Conservation (phyloP, 2,329 filamentous ascomycete genomes). For the Cytospora paraplurivora region DNA sequence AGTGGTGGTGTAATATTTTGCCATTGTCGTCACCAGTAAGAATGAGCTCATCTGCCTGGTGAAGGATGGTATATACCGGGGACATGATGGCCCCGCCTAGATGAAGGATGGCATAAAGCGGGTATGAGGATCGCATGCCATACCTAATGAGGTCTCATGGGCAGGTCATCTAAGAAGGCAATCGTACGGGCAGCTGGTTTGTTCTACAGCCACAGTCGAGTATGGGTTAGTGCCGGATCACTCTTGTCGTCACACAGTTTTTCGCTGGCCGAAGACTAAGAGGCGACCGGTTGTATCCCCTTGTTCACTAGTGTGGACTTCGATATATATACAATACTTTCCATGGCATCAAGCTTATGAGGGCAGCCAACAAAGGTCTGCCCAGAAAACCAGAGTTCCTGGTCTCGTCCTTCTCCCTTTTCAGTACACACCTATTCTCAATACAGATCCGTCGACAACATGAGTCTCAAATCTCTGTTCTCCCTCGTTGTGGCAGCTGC, state of each 20-base stretch:
- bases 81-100: not conserved
- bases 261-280: not conserved
- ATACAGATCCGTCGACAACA: not conserved
- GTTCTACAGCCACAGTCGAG: not conserved
- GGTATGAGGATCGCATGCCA: not conserved
- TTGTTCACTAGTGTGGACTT: not conserved
- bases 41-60: too few species aligned
- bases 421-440: not conserved
- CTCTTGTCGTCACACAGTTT: not conserved
- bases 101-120: not conserved
- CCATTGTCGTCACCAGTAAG: not conserved
- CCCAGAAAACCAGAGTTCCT: conserved; percentile 1
- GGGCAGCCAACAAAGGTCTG: not conserved
- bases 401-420: not conserved
- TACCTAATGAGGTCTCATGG: not conserved
- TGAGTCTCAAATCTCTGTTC: conserved; percentile 9
- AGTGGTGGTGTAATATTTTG: conserved; percentile 4
- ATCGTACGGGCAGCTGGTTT: not conserved
- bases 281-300: not conserved
- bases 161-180: not conserved
- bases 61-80: too few species aligned
- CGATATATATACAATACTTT: conserved; percentile 12
- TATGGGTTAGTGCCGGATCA: not conserved
- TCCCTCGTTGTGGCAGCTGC: conserved; percentile 14
- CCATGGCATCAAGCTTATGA: not conserved